Base-by-base conservation (phyloP, 1,284 basidiomycete genomes). In the Cutaneotrichosporon curvatum region DNA sequence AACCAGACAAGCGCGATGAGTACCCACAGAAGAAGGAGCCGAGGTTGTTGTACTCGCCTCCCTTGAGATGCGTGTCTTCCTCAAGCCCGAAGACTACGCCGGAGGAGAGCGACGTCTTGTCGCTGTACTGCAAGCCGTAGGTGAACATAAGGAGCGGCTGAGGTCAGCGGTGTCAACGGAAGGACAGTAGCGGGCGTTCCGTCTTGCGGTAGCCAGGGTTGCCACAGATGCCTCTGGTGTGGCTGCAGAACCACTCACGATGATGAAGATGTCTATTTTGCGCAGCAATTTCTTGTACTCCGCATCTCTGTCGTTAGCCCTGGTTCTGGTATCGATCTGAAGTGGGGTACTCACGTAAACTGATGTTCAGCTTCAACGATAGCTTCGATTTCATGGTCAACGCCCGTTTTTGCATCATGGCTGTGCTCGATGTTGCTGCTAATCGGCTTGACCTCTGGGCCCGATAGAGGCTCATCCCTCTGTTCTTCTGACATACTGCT, bases 31-130 rank as follows among this genome's bases (percentile, higher is more conserved):
- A 57, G 45, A 55, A 54, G 10, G 45, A 37, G 9, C 37, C 37
- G 11, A 59, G 51, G 33, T 58, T 45, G 18, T 46, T 47, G 35
- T 53, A 59, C 40, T 59, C 9, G 37, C 53, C 49, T 5, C 51
- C 43, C 4, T 37, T 43, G 22, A 59, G 38, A 7, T 45, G 2
- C 10, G 55, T 59, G 39, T 55, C 57, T 37, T 51, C 43, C 28
- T 46, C 42, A 5, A 58, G 44, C 18, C 50, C 46, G 34, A 57
- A 55, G 23, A 57, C 43, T 41, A 58, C 57, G 33, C 59, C 60
- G 7, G 35, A 34, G 2, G 55, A 38, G 0, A 58, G 40, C 15
- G 51, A 54, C 14, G 48, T 50, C 43, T 59, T 59, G 48, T 59
- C 57, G 8, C 25, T 21, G 37, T 31, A 49, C 38, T 53, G 51